Conservation (phyloP, 2,329 filamentous ascomycete genomes). For the Botrytis tulipae region DNA sequence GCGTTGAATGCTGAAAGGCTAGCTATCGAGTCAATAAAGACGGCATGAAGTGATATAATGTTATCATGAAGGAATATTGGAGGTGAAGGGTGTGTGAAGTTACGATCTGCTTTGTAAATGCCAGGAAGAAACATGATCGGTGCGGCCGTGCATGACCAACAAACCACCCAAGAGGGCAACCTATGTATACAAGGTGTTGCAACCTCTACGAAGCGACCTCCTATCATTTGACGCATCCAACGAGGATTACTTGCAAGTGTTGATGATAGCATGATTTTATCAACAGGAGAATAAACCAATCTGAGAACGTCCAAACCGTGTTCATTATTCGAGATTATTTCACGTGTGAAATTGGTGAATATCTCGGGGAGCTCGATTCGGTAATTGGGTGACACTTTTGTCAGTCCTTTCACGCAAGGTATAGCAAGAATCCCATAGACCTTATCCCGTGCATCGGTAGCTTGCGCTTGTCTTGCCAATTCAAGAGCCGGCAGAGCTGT, state of each 20-base stretch:
- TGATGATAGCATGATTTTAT: constrained; percentile 5
- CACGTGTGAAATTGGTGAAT: constrained; percentile 10
- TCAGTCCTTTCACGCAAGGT: constrained; percentile 14
- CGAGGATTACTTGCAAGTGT: neutral
- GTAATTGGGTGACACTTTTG: constrained; percentile 6
- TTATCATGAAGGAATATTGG: neutral
- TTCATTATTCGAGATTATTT: constrained; percentile 16
- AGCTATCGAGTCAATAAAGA: constrained; percentile 3
- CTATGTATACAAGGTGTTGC: constrained; percentile 4
- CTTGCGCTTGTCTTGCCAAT: constrained; percentile 16
- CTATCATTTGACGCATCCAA: constrained; percentile 4
- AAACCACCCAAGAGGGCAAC: constrained; percentile 15
- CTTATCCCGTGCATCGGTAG: constrained; percentile 20
- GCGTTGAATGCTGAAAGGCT: constrained; percentile 14
- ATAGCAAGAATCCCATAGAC: constrained; percentile 19
- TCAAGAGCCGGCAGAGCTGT: constrained; percentile 10
- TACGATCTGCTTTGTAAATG: constrained; percentile 3
- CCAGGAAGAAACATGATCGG: constrained; percentile 8
- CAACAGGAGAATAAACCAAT: constrained; percentile 6
- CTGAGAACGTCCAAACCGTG: constrained; percentile 17
- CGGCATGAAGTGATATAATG: neutral
- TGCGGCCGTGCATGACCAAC: constrained; percentile 12
- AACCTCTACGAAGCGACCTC: neutral
- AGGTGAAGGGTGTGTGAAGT: neutral
- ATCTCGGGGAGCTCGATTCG: constrained; percentile 10